Conservation (phyloP, 495 filamentous ascomycete genomes). For the Bryoglossum gracile region DNA sequence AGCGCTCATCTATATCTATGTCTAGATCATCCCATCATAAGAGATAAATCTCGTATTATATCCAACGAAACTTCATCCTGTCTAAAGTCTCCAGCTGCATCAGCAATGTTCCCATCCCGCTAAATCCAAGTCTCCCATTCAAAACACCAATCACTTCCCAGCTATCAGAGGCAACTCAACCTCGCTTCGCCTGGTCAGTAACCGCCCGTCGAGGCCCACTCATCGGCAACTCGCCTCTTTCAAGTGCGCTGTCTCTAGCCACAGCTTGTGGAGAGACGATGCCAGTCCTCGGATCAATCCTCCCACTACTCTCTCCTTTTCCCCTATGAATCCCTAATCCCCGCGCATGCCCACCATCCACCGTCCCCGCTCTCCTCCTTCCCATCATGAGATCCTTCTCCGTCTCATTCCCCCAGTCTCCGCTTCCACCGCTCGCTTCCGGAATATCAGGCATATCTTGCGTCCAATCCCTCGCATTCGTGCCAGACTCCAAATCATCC, state of each 20-base stretch:
- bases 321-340: background rate
- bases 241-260: slow-evolving; percentile 19
- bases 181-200: too few species aligned
- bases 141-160: too few species aligned
- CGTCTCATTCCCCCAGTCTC: slow-evolving; percentile 1
- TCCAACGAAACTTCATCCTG: too few species aligned
- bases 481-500: slow-evolving; percentile 31
- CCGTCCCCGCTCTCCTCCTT: background rate
- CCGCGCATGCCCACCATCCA: background rate
- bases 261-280: slow-evolving; percentile 29
- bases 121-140: too few species aligned
- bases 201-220: too few species aligned
- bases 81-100: too few species aligned
- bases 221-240: slow-evolving; percentile 21
- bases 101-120: too few species aligned
- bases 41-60: too few species aligned
- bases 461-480: too few species aligned
- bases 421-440: slow-evolving; percentile 19
- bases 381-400: background rate
- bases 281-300: slow-evolving; percentile 30
- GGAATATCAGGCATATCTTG: slow-evolving; percentile 33
- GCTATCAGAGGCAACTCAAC: too few species aligned
- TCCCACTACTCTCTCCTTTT: background rate
- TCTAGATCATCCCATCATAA: too few species aligned
- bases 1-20: too few species aligned